These are phyloP conservation scores for Coprinellus micaceus DNA, from an alignment of 768 basidiomycete genomes.

Conservation along the genomic window DNA sequence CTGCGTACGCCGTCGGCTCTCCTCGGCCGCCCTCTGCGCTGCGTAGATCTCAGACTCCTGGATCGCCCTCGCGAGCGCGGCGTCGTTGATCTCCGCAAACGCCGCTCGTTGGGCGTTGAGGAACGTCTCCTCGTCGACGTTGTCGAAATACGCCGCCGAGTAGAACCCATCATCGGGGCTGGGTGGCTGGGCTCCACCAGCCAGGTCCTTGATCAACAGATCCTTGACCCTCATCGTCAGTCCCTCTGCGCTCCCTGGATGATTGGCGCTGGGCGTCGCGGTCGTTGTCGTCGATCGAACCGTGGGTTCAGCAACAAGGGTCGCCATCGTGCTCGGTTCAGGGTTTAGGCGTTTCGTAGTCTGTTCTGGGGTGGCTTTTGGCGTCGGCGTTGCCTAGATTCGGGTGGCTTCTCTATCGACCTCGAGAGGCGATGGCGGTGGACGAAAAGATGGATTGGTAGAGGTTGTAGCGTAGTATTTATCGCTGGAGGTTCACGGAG, in stretches of 20 bases:
- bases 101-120: constrained; percentile 27
- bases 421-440: neutral
- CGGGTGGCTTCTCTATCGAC: neutral
- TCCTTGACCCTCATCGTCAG: neutral
- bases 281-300: neutral
- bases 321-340: neutral
- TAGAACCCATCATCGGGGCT: constrained; percentile 3
- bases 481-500: neutral
- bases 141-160: constrained; percentile 11
- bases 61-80: constrained; percentile 23
- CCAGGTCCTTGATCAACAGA: neutral
- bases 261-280: neutral
- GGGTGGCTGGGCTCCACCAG: neutral
- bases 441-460: neutral
- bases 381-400: neutral
- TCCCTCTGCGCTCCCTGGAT: neutral
- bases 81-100: constrained; percentile 25
- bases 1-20: neutral
- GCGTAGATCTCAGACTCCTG: constrained; percentile 25
- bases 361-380: neutral
- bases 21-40: constrained; percentile 17
- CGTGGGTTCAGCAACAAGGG: neutral
- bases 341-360: neutral
- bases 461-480: neutral
- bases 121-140: constrained; percentile 25